Base-by-base conservation (phyloP, 2,329 filamentous ascomycete species). In the Plenodomus lindquistii region DNA sequence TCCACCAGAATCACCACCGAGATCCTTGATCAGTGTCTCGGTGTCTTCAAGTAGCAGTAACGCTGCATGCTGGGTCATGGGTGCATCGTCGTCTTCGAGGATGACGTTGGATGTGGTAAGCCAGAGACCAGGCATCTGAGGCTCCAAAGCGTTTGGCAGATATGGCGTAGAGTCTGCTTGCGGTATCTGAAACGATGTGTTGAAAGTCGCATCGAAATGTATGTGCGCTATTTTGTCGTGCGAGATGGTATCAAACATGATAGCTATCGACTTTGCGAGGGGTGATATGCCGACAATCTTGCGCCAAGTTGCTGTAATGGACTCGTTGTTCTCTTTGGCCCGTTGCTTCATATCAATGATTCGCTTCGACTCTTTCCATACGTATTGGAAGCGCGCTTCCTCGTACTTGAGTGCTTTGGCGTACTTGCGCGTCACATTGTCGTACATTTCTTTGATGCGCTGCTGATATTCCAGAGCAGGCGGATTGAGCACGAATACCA, bases 341-440 rank as follows among this genome's bases (percentile, higher is more conserved):
- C 89, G 90, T 55, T 95, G 88, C 68, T 94, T 95, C 61, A 94
- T 79, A 27, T 83, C 79, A 22, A 94, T 77, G 40, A 97, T 93
- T 49, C 83, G 84, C 70, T 94, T 91, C 2, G 89, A 90, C 68
- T 99, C 91, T 63, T 87, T 88, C 85, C 90, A 94, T 4, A 99
- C 88, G 69, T 97, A 97, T 60, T 92, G 88, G 47, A 86, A 88
- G 51, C 89, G 87, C 58, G 92, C 88, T 73, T 99, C 93, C 68
- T 92, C 92, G 73, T 93, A 94, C 68, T 94, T 95, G 67, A 96
- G 83, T 3, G 89, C 90, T 75, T 93, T 96, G 67, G 91, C 92
- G 62, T 96, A 86, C 73, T 95, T 95, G 71, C 92, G 94, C 55
- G 92, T 87, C 34, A 97, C 87, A 69, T 96, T 89, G 44, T 89